Evolutionary conservation across 441 rosid genomes (phyloP).

Genomic region (Euphorbia celastroides): DNA sequence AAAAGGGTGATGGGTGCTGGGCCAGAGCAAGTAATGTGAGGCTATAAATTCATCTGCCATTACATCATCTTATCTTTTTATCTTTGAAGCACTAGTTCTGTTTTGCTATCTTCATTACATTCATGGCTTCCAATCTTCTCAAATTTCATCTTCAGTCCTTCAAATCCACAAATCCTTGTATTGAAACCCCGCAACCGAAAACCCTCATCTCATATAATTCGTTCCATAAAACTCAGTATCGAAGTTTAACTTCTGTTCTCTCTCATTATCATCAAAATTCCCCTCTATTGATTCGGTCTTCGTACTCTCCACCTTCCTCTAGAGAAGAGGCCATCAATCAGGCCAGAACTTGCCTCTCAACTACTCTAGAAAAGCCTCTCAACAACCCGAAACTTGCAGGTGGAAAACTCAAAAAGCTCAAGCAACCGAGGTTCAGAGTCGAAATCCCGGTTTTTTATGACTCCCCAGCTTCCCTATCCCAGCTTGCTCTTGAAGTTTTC

Average conservation of each 20-base stretch:
- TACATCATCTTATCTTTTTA: slow-evolving; percentile 13
- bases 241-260: neutral
- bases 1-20: neutral
- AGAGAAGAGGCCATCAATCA: slow-evolving; percentile 80
- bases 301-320: slow-evolving; percentile 51
- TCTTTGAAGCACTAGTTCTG: neutral
- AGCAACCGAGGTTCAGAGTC: slow-evolving; percentile 68
- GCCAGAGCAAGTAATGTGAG: neutral
- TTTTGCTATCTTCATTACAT: neutral
- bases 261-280: slow-evolving; percentile 14
- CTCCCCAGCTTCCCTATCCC: slow-evolving; percentile 57
- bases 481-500: slow-evolving; percentile 52
- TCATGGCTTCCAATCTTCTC: slow-evolving; percentile 50
- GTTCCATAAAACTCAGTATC: slow-evolving; percentile 13
- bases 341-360: slow-evolving; percentile 71
- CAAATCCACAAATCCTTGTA: slow-evolving; percentile 15
- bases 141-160: slow-evolving; percentile 33
- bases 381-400: slow-evolving; percentile 59
- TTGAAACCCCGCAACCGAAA: slow-evolving; percentile 14
- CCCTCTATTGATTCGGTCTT: slow-evolving; percentile 30
- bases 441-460: slow-evolving; percentile 71
- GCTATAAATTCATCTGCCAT: neutral
- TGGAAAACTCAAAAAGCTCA: slow-evolving; percentile 59
- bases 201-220: slow-evolving; percentile 15
- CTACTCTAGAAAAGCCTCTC: slow-evolving; percentile 62